These are phyloP conservation scores for Takashimella tepidaria DNA, from an alignment of 1,284 basidiomycete genomes.

Conservation along the genomic window DNA sequence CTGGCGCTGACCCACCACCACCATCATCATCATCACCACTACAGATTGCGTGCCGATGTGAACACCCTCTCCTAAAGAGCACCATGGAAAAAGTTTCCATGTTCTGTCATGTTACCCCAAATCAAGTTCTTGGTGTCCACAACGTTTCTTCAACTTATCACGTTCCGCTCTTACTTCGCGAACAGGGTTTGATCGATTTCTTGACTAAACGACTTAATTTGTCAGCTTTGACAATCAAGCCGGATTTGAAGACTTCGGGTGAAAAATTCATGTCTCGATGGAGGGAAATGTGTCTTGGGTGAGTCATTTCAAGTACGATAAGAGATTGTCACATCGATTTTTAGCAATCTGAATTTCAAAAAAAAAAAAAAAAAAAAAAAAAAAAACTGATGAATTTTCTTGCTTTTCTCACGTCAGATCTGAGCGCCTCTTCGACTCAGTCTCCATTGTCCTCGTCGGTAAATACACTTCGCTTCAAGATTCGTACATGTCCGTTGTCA, in stretches of 20 bases:
- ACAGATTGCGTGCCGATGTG: constrained; percentile 84
- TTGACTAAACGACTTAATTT: constrained; percentile 78
- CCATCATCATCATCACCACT: neutral
- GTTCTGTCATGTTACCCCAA: constrained; percentile 94
- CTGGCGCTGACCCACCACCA: too few relatives aligned
- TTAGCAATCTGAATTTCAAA: too few relatives aligned
- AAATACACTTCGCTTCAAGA: constrained; percentile 98
- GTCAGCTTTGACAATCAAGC: constrained; percentile 56
- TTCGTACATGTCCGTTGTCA: constrained; percentile 98
- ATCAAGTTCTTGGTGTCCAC: constrained; percentile 95
- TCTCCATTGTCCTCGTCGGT: constrained; percentile 88
- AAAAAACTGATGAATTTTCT: too few relatives aligned
- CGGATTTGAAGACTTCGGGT: constrained; percentile 60
- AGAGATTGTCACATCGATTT: too few relatives aligned
- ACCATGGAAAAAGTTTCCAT: constrained; percentile 97
- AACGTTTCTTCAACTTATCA: constrained; percentile 97
- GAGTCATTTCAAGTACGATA: too few relatives aligned
- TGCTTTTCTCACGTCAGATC: too few relatives aligned
- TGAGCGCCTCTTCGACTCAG: constrained; percentile 86
- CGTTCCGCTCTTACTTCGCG: constrained; percentile 85
- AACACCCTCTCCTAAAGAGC: constrained; percentile 62
- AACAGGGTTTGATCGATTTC: constrained; percentile 86
- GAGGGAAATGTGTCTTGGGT: constrained; percentile 77
- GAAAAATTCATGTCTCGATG: constrained; percentile 65
- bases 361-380: too few relatives aligned